Base-by-base conservation (phyloP, 305 asterid species). In the Solanum chacoense region DNA sequence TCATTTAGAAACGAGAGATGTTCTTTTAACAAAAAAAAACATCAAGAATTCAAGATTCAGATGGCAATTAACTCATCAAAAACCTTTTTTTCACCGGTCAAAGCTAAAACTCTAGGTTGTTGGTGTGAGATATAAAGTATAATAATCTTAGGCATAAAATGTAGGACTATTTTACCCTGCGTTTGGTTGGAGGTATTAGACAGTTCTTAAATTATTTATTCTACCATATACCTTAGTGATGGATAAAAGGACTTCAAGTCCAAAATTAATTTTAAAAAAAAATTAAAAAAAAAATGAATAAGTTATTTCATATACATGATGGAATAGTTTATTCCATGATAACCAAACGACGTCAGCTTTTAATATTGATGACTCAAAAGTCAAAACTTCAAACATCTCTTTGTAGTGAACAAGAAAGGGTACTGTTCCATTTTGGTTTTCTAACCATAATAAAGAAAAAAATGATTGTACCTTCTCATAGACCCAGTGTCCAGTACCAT, bases 401-500 rank as follows among this genome's bases (percentile, higher is more conserved):
- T 12, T 37, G 50, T 37, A 6, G 84, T 12, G 31, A 79, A 79
- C 8, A 79, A 26, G 36, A 9, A 20, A 34, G 83, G 8, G 28
- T 4, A 32, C 11, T 74, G 14, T 74, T 74, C 14, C 28, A 24
- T 20, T 18, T 75, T 10, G 7, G 2, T 34, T 34, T 35, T 75
- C 42, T 2, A 75, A 75, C 45, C 10, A 34, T 75, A 22, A 55
- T 55, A 20, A 9, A 55, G n/a, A 7, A 5, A 24, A 14, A 20
- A 40, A 40, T 28, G 8, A 80, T 20, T 37, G 76, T 92, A 95
- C 99, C 99, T 94, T 96, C 79, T 95, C 98, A 89, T 96, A 95
- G 71, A 94, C 94, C 99, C 98, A 96, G 86, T 96, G 99, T 55
- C 99, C 99, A 81, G 95, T 93, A 26, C 99, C 98, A 91, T 96